These are phyloP conservation scores for Juglanconis juglandina DNA, from an alignment of 2,329 filamentous ascomycete species.

Conservation along the genomic window DNA sequence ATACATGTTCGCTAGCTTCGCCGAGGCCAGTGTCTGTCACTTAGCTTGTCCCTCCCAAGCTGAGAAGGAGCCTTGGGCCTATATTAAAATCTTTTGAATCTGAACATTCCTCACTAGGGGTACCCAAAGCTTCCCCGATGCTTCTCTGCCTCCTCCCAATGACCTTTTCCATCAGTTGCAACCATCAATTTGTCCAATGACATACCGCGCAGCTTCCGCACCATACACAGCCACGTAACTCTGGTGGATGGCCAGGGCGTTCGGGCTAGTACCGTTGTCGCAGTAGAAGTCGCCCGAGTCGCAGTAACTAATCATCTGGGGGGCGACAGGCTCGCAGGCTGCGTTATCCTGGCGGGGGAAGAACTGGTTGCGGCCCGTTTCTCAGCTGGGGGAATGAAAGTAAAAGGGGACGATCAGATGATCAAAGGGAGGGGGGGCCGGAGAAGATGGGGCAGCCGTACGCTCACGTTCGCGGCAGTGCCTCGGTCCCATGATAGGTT, in stretches of 20 bases:
- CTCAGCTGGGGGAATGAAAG: neutral
- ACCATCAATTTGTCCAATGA: slow-evolving; percentile 13
- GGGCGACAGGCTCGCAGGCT: slow-evolving; percentile 16
- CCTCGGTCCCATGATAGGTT: slow-evolving; percentile 28
- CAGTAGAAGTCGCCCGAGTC: slow-evolving; percentile 21
- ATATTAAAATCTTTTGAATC: neutral
- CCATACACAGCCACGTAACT: slow-evolving; percentile 20
- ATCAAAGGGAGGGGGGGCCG: neutral
- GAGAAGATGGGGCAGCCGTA: neutral
- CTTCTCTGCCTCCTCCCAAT: no score
- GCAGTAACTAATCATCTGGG: slow-evolving; percentile 21
- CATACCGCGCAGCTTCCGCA: slow-evolving; percentile 13
- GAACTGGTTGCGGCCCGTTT: neutral
- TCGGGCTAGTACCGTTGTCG: slow-evolving; percentile 18
- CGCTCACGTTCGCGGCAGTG: slow-evolving; percentile 27
- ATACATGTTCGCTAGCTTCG: no score
- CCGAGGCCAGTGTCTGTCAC: no score
- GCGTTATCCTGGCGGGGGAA: slow-evolving; percentile 19
- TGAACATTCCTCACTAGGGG: no score
- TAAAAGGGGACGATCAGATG: neutral
- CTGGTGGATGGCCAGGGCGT: slow-evolving; percentile 18
- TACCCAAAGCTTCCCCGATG: no score
- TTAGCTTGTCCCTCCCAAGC: no score
- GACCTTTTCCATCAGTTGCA: neutral
- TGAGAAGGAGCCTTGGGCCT: no score